A percentile compares a stretch with the other conserved stretches of the same genome.
These are phyloP conservation scores for Mortierella sp. DNA, from an alignment of 371 early-diverging fungal species.

Conservation along the genomic window DNA sequence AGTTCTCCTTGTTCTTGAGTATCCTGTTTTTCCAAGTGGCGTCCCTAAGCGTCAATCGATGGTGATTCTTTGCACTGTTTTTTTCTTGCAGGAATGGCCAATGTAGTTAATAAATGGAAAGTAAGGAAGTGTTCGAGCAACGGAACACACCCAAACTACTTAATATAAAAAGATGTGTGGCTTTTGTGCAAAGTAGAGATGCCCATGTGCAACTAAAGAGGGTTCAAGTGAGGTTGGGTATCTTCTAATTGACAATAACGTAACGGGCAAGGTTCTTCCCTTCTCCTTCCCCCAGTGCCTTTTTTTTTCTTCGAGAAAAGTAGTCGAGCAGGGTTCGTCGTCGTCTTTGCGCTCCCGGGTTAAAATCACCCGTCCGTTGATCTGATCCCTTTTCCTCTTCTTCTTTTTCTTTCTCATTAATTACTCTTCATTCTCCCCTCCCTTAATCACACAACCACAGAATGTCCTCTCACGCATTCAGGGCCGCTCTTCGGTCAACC, in stretches of 20 bases:
- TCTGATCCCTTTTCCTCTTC: neutral
- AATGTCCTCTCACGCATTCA: slow-evolving; percentile 49
- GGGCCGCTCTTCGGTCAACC: slow-evolving; percentile 45
- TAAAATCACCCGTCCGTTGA: neutral
- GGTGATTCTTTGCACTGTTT: neutral
- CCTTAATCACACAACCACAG: neutral
- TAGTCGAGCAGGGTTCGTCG: too few species aligned
- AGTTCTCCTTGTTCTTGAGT: neutral
- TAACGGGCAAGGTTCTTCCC: neutral
- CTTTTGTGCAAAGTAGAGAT: neutral
- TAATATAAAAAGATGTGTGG: neutral
- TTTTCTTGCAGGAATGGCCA: too few species aligned
- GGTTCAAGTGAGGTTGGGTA: neutral
- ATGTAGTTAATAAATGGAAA: too few species aligned
- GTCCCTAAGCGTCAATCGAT: neutral
- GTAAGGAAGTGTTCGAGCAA: too few species aligned
- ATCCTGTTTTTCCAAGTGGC: neutral
- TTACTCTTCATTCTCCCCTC: neutral
- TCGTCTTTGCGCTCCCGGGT: too few species aligned
- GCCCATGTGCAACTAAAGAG: neutral
- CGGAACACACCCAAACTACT: too few species aligned
- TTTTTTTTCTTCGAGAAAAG: neutral
- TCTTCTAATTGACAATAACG: neutral
- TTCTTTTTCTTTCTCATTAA: slow-evolving; percentile 4
- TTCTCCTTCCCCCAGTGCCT: neutral